Conservation (phyloP, 805 yeast species). For the Metschnikowia kofuensis region DNA sequence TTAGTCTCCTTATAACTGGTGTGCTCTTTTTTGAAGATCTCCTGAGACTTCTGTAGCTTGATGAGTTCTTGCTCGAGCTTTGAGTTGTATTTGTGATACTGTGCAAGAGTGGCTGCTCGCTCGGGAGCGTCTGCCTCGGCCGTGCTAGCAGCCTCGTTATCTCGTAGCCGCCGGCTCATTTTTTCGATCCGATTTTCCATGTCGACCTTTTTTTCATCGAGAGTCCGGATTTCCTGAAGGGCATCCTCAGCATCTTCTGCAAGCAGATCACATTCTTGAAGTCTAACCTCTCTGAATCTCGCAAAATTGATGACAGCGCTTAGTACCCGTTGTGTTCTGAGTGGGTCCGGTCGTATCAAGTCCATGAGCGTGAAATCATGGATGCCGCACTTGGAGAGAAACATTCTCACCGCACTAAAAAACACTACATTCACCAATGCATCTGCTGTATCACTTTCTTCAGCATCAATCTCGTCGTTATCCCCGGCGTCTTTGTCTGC, state of each 20-base stretch:
- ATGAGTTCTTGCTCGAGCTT: constrained; percentile 62
- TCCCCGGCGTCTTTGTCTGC: background rate
- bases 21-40: constrained; percentile 58
- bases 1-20: constrained; percentile 63
- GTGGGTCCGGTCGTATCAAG: constrained; percentile 72
- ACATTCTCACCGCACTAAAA: constrained; percentile 57
- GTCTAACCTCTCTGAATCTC: constrained; percentile 74
- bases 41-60: constrained; percentile 59
- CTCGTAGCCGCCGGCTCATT: constrained; percentile 22
- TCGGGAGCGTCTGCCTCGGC: constrained; percentile 11
- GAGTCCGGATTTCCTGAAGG: constrained; percentile 38
- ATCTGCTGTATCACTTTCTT: constrained; percentile 15
- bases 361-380: constrained; percentile 75
- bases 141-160: constrained; percentile 33
- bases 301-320: constrained; percentile 88
- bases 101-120: constrained; percentile 25
- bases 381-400: constrained; percentile 71
- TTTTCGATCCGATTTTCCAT: constrained; percentile 11
- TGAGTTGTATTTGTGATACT: constrained; percentile 44
- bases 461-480: background rate
- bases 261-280: constrained; percentile 64
- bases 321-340: constrained; percentile 58
- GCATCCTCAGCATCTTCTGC: constrained; percentile 52
- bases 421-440: constrained; percentile 46
- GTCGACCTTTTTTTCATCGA: constrained; percentile 20